Evolutionary conservation across 2,329 filamentous ascomycete species (phyloP).

Genomic region (Trichoderma atrobrunneum): DNA sequence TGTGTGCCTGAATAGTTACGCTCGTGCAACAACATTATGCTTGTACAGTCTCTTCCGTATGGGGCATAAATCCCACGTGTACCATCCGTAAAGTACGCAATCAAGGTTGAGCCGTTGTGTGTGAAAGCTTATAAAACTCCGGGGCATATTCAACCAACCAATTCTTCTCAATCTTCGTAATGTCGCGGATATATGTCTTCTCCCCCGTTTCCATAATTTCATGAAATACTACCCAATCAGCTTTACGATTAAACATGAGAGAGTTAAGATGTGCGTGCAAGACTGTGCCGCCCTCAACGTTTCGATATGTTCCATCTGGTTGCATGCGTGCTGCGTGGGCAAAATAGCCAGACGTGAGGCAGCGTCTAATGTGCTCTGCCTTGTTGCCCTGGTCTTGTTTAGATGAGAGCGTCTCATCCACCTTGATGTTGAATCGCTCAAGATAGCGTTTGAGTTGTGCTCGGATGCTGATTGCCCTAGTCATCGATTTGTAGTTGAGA

Average conservation of each 20-base stretch:
- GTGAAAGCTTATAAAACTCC: slow-evolving; percentile 68
- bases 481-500: slow-evolving; percentile 83
- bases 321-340: slow-evolving; percentile 93
- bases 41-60: background rate
- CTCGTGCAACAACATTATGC: background rate
- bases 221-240: slow-evolving; percentile 94
- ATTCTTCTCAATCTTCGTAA: slow-evolving; percentile 90
- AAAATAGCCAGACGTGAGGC: slow-evolving; percentile 87
- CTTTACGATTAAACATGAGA: slow-evolving; percentile 93
- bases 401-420: slow-evolving; percentile 59
- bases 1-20: background rate
- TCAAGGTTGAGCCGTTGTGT: slow-evolving; percentile 26
- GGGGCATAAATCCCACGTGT: background rate
- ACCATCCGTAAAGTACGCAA: background rate
- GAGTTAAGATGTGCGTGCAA: slow-evolving; percentile 89
- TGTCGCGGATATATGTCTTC: slow-evolving; percentile 86
- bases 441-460: slow-evolving; percentile 83
- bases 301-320: slow-evolving; percentile 83
- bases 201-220: slow-evolving; percentile 85
- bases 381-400: slow-evolving; percentile 34
- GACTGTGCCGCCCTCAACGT: slow-evolving; percentile 73
- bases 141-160: slow-evolving; percentile 90
- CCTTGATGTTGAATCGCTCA: slow-evolving; percentile 74
- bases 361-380: slow-evolving; percentile 75
- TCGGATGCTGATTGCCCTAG: slow-evolving; percentile 78